Evolutionary conservation across 2,329 filamentous ascomycete genomes (phyloP).

Genomic region (Xylaria sp.): DNA sequence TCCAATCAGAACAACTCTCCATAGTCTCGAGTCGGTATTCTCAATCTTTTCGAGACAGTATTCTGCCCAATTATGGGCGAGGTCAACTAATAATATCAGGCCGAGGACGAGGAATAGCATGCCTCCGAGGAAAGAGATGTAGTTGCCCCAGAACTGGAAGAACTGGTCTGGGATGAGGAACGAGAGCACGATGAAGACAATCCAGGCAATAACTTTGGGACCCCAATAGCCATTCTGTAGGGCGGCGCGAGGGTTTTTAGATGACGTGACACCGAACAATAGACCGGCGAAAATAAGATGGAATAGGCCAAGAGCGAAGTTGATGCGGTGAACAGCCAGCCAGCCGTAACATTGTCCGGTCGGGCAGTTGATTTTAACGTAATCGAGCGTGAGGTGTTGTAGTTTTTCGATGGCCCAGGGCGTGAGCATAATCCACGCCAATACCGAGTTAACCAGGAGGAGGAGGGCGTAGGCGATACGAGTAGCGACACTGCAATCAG

Average conservation of each 20-base stretch:
- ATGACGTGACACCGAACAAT: conserved; percentile 86
- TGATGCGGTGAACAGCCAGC: conserved; percentile 96
- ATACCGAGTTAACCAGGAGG: conserved; percentile 93
- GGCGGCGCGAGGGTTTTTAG: conserved; percentile 85
- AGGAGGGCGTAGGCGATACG: conserved; percentile 96
- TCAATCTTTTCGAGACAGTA: conserved; percentile 96
- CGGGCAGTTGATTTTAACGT: conserved; percentile 93
- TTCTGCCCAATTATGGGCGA: conserved; percentile 97
- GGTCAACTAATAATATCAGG: conserved; percentile 89
- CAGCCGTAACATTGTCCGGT: conserved; percentile 94
- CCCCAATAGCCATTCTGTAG: conserved; percentile 99
- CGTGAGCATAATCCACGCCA: conserved; percentile 99
- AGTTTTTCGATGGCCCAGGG: conserved; percentile 98
- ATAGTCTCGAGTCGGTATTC: conserved; percentile 82
- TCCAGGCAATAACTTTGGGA: conserved; percentile 91
- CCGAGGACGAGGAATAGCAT: conserved; percentile 95
- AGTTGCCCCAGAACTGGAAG: conserved; percentile 96
- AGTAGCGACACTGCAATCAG: conserved; percentile 79
- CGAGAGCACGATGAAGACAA: conserved; percentile 85
- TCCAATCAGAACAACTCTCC: conserved; percentile 88
- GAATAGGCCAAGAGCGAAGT: conserved; percentile 95
- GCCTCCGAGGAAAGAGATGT: conserved; percentile 86
- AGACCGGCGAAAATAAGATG: conserved; percentile 87
- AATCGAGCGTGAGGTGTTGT: conserved; percentile 90
- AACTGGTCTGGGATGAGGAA: conserved; percentile 96